phyloP scores from a whole-genome alignment of 805 yeast species.

The Sungouiozyma ichnusensis region DNA sequence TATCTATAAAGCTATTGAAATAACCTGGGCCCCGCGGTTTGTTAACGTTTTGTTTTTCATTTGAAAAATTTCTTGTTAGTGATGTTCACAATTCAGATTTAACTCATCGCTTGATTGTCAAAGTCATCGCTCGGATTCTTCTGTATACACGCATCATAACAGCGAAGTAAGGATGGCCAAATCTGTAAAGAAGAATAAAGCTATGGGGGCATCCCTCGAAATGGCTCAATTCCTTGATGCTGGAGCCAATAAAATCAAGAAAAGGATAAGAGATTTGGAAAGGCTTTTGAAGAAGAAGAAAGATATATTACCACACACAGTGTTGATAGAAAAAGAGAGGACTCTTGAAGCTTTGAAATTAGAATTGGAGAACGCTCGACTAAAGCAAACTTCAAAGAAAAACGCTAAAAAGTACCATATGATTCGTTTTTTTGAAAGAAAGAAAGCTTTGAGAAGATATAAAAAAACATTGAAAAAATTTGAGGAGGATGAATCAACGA shows the following conservation, averaged over 20 bases:
- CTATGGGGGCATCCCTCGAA: constrained; percentile 25
- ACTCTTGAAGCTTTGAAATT: constrained; percentile 52
- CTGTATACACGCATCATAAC: too few species aligned
- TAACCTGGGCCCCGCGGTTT: too few species aligned
- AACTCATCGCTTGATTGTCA: not conserved
- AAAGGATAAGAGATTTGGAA: constrained; percentile 78
- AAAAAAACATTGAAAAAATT: constrained; percentile 35
- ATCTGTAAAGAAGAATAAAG: constrained; percentile 7
- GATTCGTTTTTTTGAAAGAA: constrained; percentile 84
- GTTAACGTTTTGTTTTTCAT: not conserved
- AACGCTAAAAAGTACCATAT: constrained; percentile 73
- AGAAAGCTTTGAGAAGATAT: constrained; percentile 68
- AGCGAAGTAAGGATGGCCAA: not conserved
- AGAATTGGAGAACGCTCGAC: constrained; percentile 44
- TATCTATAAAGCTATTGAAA: too few species aligned
- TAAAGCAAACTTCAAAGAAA: constrained; percentile 37
- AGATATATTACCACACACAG: constrained; percentile 52
- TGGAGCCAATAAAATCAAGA: constrained; percentile 52
- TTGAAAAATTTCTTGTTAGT: not conserved
- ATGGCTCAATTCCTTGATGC: constrained; percentile 29
- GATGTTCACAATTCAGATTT: not conserved
- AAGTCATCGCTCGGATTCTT: not conserved
- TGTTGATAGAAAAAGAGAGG: constrained; percentile 63
- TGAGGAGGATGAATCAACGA: constrained; percentile 12
- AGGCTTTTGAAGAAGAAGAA: constrained; percentile 48